phyloP scores from a whole-genome alignment of 2,329 filamentous ascomycete species.

The Cyphellophora attinorum region DNA sequence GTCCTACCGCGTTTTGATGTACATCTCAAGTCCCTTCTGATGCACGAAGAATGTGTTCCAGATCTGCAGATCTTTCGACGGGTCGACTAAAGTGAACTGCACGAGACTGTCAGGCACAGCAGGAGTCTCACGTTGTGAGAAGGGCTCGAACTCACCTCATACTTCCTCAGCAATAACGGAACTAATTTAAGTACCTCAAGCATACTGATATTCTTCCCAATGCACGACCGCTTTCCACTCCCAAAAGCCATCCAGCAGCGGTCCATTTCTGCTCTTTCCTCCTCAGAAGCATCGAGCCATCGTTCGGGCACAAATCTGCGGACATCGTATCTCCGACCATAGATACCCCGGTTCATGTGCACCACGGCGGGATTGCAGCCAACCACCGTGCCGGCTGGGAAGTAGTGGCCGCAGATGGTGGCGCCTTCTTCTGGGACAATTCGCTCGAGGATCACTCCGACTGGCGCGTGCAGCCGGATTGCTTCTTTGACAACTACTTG shows the following conservation, averaged over 20 bases:
- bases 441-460: slow-evolving; percentile 20
- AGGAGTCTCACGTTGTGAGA: too few species aligned
- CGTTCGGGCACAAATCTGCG: slow-evolving; percentile 20
- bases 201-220: slow-evolving; percentile 13
- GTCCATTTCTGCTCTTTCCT: slow-evolving; percentile 23
- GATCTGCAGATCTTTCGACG: too few species aligned
- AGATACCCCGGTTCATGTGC: slow-evolving; percentile 13
- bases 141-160: too few species aligned
- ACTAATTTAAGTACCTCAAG: too few species aligned
- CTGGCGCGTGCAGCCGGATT: slow-evolving; percentile 15
- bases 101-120: too few species aligned
- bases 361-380: slow-evolving; percentile 21
- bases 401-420: slow-evolving; percentile 9
- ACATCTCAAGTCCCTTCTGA: too few species aligned
- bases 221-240: slow-evolving; percentile 37
- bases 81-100: too few species aligned
- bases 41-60: too few species aligned
- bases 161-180: too few species aligned
- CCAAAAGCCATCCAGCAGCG: slow-evolving; percentile 35
- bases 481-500: slow-evolving; percentile 15
- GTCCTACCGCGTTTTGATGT: too few species aligned
- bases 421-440: slow-evolving; percentile 16
- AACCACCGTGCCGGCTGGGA: slow-evolving; percentile 12
- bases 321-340: slow-evolving; percentile 13
- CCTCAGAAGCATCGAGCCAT: slow-evolving; percentile 20